phyloP scores from a whole-genome alignment of 768 basidiomycete genomes.

The Lactarius sp. region DNA sequence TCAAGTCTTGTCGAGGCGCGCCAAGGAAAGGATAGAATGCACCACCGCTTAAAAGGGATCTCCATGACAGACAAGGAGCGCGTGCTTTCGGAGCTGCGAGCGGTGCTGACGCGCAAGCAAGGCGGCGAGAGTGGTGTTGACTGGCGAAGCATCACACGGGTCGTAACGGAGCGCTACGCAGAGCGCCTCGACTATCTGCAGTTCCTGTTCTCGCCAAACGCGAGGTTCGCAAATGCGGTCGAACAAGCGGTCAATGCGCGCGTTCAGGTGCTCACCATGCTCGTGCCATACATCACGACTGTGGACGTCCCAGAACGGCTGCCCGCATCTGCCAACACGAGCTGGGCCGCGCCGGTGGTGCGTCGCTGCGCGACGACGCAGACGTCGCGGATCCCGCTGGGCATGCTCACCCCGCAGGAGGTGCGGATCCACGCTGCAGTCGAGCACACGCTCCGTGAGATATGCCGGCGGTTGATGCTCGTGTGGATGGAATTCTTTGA shows the following conservation, averaged over 20 bases:
- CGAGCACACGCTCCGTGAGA: slow-evolving; percentile 22
- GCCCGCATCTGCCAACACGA: slow-evolving; percentile 1
- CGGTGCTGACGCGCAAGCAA: slow-evolving; percentile 25
- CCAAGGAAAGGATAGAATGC: slow-evolving; percentile 32
- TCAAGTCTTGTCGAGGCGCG: slow-evolving; percentile 36
- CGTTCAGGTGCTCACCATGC: slow-evolving; percentile 19
- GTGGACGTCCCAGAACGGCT: slow-evolving; percentile 13
- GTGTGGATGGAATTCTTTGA: slow-evolving; percentile 26
- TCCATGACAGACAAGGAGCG: slow-evolving; percentile 29
- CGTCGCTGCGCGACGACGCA: slow-evolving; percentile 22
- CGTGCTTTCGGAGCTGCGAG: slow-evolving; percentile 30
- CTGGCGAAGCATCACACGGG: slow-evolving; percentile 38
- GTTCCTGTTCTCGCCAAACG: slow-evolving; percentile 33
- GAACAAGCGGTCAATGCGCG: slow-evolving; percentile 13
- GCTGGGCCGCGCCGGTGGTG: slow-evolving; percentile 21
- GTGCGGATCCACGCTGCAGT: slow-evolving; percentile 17
- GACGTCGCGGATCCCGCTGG: slow-evolving; percentile 16
- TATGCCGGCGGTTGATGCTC: slow-evolving; percentile 22
- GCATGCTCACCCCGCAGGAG: slow-evolving; percentile 23
- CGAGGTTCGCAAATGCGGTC: not conserved
- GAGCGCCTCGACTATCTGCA: slow-evolving; percentile 40
- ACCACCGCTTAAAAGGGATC: slow-evolving; percentile 37
- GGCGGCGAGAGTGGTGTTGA: slow-evolving; percentile 35
- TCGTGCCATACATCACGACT: slow-evolving; percentile 31
- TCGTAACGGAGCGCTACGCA: slow-evolving; percentile 39